These are phyloP conservation scores for Flaveria sonorensis DNA, from an alignment of 129 eudicot genomes.

Conservation along the genomic window DNA sequence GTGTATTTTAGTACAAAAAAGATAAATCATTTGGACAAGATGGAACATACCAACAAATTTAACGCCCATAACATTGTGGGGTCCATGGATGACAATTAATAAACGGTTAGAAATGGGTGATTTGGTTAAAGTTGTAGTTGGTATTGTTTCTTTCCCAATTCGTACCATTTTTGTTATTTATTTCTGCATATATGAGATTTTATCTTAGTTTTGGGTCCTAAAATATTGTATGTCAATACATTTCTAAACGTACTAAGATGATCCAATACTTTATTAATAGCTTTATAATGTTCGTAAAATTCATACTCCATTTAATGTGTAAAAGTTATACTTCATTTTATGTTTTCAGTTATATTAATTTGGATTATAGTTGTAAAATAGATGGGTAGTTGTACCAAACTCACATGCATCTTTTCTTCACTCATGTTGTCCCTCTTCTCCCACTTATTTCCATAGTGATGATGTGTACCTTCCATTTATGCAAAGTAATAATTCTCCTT, in stretches of 20 bases:
- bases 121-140: background rate
- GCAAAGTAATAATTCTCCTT: background rate
- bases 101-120: constrained; percentile 11
- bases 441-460: background rate
- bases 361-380: background rate
- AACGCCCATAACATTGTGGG: background rate
- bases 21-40: no score
- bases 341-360: background rate
- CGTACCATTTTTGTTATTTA: background rate
- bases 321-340: background rate
- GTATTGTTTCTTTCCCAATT: background rate
- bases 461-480: background rate
- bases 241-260: no score
- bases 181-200: background rate
- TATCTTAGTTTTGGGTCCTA: background rate
- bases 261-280: background rate
- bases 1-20: background rate
- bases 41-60: background rate
- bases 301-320: background rate
- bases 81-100: constrained; percentile 1
- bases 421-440: constrained; percentile 5
- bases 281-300: background rate
- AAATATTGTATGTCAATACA: background rate
- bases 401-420: constrained; percentile 7
- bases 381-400: constrained; percentile 7